Conservation (phyloP, 768 basidiomycete genomes). For the Lentinula aciculospora region DNA sequence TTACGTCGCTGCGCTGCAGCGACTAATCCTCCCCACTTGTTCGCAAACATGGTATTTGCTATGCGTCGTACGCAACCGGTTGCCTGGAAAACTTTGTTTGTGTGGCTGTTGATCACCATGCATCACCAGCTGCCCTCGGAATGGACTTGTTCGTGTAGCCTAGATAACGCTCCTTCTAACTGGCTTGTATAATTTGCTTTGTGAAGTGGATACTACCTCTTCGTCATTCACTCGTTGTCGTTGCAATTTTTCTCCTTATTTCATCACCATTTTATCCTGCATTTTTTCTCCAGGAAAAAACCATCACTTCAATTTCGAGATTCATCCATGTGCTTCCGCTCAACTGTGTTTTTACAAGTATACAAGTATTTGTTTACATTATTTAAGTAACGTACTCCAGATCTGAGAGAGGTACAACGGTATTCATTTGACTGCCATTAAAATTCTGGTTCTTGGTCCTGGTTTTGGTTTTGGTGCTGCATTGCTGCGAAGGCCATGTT, state of each 20-base stretch:
- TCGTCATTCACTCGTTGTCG: background rate
- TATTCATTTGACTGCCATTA: slow-evolving; percentile 11
- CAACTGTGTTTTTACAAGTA: slow-evolving; percentile 13
- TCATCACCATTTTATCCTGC: slow-evolving; percentile 3
- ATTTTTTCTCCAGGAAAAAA: background rate
- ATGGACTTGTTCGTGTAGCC: slow-evolving; percentile 6
- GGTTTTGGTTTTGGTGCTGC: slow-evolving; percentile 35
- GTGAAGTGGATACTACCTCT: background rate
- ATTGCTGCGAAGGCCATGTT: slow-evolving; percentile 79
- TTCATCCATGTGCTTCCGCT: slow-evolving; percentile 12
- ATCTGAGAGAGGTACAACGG: background rate
- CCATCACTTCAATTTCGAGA: slow-evolving; percentile 7
- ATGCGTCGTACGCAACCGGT: background rate
- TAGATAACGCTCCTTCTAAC: slow-evolving; percentile 4
- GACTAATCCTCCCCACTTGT: slow-evolving; percentile 5
- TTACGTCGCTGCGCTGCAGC: background rate
- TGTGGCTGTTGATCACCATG: slow-evolving; percentile 10
- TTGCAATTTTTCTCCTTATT: slow-evolving; percentile 14
- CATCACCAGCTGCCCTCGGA: background rate
- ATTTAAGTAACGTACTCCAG: slow-evolving; percentile 15
- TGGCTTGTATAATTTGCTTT: slow-evolving; percentile 9
- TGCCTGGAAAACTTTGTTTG: background rate
- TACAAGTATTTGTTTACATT: slow-evolving; percentile 15
- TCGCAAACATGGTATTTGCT: slow-evolving; percentile 5
- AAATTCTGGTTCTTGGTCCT: slow-evolving; percentile 17